Evolutionary conservation across 2,329 filamentous ascomycete genomes (phyloP).

Genomic region (Penicillium glabrum): DNA sequence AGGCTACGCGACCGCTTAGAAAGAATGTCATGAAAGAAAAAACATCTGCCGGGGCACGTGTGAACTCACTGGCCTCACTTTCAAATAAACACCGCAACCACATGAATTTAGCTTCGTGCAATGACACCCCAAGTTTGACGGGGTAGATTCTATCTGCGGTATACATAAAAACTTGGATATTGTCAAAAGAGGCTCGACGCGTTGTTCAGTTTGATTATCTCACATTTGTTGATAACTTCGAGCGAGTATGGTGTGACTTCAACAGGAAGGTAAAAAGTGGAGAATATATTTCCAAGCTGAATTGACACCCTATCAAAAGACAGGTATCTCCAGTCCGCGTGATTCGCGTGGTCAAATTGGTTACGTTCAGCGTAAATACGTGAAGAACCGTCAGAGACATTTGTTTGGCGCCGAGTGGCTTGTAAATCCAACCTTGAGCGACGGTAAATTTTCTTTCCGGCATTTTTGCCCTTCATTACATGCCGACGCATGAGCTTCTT

Average conservation of each 20-base stretch:
- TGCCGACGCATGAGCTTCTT: conserved; percentile 9
- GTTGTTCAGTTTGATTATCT: not conserved
- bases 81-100: conserved; percentile 7
- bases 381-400: not conserved
- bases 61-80: conserved; percentile 9
- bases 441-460: conserved; percentile 9
- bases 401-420: not conserved
- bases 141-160: conserved; percentile 6
- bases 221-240: conserved; percentile 7
- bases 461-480: conserved; percentile 16
- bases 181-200: not conserved
- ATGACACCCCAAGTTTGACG: conserved; percentile 1
- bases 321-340: no score
- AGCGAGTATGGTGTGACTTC: conserved; percentile 2
- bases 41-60: no score
- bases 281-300: not conserved
- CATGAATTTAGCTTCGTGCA: conserved; percentile 5
- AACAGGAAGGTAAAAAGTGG: not conserved
- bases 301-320: not conserved
- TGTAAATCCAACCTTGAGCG: not conserved
- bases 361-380: no score
- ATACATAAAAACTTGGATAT: not conserved
- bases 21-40: not conserved
- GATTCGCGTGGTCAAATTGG: no score
- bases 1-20: not conserved